Conservation (phyloP, 73 alveolate genomes). For the Uronychia setigera region DNA sequence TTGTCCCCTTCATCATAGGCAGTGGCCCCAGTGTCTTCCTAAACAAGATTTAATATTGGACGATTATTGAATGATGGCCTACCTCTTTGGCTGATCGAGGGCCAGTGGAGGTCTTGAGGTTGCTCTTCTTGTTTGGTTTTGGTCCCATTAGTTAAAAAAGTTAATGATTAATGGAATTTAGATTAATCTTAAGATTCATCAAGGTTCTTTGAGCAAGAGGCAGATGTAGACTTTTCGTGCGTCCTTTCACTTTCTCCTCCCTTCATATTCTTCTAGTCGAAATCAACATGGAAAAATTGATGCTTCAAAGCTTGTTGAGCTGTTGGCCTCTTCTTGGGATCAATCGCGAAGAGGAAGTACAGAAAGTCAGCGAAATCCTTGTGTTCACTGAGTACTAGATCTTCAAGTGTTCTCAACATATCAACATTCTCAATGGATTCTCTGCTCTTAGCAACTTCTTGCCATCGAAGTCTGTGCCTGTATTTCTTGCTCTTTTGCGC, state of each 20-base stretch:
- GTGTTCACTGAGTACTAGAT: slow-evolving; percentile 4
- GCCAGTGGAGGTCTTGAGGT: too few relatives aligned
- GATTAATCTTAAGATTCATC: too few relatives aligned
- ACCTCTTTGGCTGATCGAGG: too few relatives aligned
- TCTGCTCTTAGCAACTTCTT: slow-evolving; percentile 7
- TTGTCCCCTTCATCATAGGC: too few relatives aligned
- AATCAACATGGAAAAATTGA: neutral
- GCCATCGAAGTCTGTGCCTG: neutral
- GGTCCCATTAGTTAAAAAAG: too few relatives aligned
- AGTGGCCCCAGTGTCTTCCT: too few relatives aligned
- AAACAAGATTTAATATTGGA: too few relatives aligned
- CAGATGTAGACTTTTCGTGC: neutral
- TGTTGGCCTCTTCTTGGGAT: slow-evolving; percentile 74
- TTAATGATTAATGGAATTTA: too few relatives aligned
- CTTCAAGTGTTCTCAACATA: slow-evolving; percentile 16
- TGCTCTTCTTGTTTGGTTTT: too few relatives aligned
- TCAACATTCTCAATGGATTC: slow-evolving; percentile 5
- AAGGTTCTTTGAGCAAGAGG: slow-evolving; percentile 3
- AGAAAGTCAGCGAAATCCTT: slow-evolving; percentile 39
- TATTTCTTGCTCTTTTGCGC: neutral
- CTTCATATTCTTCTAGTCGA: neutral
- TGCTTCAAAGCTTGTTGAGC: slow-evolving; percentile 76
- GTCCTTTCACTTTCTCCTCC: neutral
- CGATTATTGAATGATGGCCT: too few relatives aligned
- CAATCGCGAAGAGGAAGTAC: slow-evolving; percentile 64